Evolutionary conservation across 768 basidiomycete species (phyloP).

Genomic region (Tricholoma bakamatsutake): DNA sequence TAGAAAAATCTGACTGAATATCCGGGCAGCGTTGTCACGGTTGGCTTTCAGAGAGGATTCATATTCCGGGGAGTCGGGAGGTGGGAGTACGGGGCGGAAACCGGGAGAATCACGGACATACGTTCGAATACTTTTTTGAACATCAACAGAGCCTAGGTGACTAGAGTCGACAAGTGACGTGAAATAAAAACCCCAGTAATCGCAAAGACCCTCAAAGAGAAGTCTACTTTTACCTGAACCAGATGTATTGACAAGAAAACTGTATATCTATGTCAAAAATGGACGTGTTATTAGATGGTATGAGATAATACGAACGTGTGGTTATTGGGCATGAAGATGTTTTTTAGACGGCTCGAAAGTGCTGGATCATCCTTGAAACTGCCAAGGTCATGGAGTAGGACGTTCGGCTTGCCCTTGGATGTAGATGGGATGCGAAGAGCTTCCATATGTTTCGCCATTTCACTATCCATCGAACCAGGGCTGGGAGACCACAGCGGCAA

Average conservation of each 20-base stretch:
- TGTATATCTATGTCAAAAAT: constrained; percentile 10
- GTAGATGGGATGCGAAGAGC: constrained; percentile 26
- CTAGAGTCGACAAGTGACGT: constrained; percentile 39
- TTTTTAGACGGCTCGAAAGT: constrained; percentile 28
- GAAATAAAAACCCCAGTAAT: constrained; percentile 44
- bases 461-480: constrained; percentile 13
- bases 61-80: constrained; percentile 24
- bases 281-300: not conserved
- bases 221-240: constrained; percentile 42
- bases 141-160: constrained; percentile 37
- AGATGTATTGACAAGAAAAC: constrained; percentile 42
- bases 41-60: constrained; percentile 27
- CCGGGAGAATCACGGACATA: constrained; percentile 29
- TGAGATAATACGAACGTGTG: constrained; percentile 29
- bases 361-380: constrained; percentile 27
- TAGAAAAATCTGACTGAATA: constrained; percentile 35
- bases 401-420: constrained; percentile 33
- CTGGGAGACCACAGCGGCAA: constrained; percentile 28
- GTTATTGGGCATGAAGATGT: constrained; percentile 39
- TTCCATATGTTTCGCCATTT: constrained; percentile 21
- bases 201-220: constrained; percentile 38
- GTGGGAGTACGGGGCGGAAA: constrained; percentile 28
- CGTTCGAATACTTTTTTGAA: constrained; percentile 33
- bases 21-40: constrained; percentile 29
- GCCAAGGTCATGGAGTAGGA: constrained; percentile 36